Conservation (phyloP, 164 flowering plant genomes). For the Chimonanthus praecox region DNA sequence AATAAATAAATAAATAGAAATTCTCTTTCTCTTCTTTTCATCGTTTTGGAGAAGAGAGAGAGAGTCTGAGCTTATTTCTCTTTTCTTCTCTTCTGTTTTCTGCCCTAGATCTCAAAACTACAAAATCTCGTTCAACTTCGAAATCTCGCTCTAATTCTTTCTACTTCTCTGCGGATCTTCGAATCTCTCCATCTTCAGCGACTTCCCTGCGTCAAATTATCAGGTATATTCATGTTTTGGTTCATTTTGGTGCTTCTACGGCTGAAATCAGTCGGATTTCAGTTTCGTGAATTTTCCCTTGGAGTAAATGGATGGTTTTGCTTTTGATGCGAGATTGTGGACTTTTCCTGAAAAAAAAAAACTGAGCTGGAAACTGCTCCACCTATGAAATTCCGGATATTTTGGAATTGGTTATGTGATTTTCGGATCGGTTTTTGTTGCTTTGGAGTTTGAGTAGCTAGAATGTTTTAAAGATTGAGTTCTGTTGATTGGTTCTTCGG, state of each 20-base stretch:
- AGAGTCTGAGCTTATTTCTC: background rate
- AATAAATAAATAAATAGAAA: background rate
- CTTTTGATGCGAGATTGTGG: too few species aligned
- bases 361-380: background rate
- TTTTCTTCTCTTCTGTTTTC: too few species aligned
- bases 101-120: background rate
- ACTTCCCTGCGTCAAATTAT: background rate
- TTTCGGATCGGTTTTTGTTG: background rate
- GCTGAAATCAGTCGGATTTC: background rate
- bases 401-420: background rate
- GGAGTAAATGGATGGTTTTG: too few species aligned
- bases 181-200: background rate
- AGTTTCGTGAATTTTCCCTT: background rate
- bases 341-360: too few species aligned
- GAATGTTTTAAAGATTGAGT: background rate
- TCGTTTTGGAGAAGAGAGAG: background rate
- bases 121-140: background rate
- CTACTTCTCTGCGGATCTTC: background rate
- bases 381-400: too few species aligned
- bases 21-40: background rate
- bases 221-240: background rate
- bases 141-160: background rate
- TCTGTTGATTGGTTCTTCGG: background rate
- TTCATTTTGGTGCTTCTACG: background rate
- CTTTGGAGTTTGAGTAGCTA: background rate